These are phyloP conservation scores for Cordyceps pruinosa DNA, from an alignment of 2,329 filamentous ascomycete genomes.

Conservation along the genomic window DNA sequence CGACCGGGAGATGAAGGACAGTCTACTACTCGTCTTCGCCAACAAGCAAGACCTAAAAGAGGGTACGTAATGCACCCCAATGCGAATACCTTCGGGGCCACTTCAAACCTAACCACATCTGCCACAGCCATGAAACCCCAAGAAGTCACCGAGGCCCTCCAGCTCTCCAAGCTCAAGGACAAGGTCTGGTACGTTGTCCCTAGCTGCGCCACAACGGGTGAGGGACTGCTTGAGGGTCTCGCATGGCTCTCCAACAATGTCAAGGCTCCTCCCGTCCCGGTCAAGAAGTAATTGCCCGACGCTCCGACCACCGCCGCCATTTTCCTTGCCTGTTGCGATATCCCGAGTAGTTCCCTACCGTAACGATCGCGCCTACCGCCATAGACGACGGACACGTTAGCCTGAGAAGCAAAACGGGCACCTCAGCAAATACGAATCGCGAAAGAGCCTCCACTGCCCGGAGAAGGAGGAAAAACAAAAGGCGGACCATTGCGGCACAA, in stretches of 20 bases:
- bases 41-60: slow-evolving; percentile 97
- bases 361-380: neutral
- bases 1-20: slow-evolving; percentile 96
- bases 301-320: neutral
- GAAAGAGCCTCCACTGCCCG: neutral
- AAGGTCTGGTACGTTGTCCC: slow-evolving; percentile 82
- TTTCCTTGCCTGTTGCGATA: neutral
- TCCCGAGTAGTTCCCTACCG: neutral
- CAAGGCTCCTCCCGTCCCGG: slow-evolving; percentile 53
- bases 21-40: slow-evolving; percentile 87
- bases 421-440: neutral
- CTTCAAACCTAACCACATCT: slow-evolving; percentile 1
- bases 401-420: neutral
- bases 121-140: slow-evolving; percentile 65
- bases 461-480: neutral
- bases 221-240: slow-evolving; percentile 74
- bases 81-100: neutral
- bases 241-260: slow-evolving; percentile 81
- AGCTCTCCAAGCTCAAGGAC: slow-evolving; percentile 71
- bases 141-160: slow-evolving; percentile 70
- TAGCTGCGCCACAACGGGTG: slow-evolving; percentile 73
- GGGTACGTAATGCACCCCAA: slow-evolving; percentile 40
- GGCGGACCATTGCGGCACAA: neutral
- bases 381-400: neutral
- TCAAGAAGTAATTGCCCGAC: slow-evolving; percentile 42